Evolutionary conservation across 2,329 filamentous ascomycete genomes (phyloP).

Genomic region (Colletotrichum horii): DNA sequence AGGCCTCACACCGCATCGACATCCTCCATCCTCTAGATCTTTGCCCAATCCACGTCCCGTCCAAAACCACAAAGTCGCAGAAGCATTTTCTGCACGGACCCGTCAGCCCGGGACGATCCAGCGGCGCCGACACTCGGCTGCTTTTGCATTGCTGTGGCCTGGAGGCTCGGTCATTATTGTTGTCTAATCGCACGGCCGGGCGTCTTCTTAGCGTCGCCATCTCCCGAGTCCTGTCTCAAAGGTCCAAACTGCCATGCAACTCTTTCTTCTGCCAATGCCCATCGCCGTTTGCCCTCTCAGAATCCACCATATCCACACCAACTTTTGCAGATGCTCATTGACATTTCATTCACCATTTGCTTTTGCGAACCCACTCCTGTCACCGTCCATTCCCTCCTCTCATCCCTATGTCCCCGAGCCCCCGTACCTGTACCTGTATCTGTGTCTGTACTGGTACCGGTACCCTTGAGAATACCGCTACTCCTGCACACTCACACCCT

Average conservation of each 20-base stretch:
- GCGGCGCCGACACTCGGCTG: not conserved
- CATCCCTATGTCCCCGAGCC: not conserved
- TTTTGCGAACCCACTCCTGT: not conserved
- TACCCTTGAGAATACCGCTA: not conserved
- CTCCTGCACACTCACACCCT: not conserved
- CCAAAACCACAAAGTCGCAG: not conserved
- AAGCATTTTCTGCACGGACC: not conserved
- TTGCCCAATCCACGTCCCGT: not conserved
- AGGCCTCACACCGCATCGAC: not conserved
- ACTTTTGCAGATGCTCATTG: not conserved
- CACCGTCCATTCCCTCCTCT: not conserved
- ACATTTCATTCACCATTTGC: not conserved
- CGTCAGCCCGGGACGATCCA: not conserved
- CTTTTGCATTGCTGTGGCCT: not conserved
- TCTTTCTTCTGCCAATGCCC: not conserved
- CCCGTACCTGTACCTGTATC: not conserved
- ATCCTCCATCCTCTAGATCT: not conserved
- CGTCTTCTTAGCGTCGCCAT: constrained; percentile 6
- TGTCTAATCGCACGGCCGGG: not conserved
- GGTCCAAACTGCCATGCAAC: constrained; percentile 2
- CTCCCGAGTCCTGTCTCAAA: not conserved
- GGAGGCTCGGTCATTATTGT: constrained; percentile 6
- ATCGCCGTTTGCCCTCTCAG: not conserved
- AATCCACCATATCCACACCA: not conserved
- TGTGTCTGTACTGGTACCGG: not conserved